Percentiles rank a stretch among this genome's conserved stretches.
phyloP scores from a whole-genome alignment of 1,139 yeast species.

The Kurtzmaniella quercitrusa region DNA sequence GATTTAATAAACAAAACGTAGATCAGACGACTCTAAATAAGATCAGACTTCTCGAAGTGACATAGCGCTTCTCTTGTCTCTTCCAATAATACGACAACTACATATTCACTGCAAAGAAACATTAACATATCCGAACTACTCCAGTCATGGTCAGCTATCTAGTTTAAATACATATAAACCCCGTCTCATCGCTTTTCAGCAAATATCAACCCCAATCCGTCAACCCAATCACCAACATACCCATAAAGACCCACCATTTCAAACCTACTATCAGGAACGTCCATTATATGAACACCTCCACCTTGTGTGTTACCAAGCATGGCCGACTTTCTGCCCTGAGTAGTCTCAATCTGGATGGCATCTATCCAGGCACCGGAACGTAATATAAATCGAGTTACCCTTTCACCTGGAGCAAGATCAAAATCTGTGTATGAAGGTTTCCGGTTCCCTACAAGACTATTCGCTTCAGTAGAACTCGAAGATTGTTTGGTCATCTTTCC shows the following conservation, averaged over 20 bases:
- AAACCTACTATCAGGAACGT: constrained; percentile 53
- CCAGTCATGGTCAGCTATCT: too few relatives aligned
- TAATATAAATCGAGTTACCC: constrained; percentile 53
- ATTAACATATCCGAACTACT: too few relatives aligned
- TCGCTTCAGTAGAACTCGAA: constrained; percentile 10
- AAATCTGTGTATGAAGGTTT: constrained; percentile 58
- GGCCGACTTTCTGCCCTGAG: constrained; percentile 46
- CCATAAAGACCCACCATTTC: constrained; percentile 68
- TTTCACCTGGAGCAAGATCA: constrained; percentile 52
- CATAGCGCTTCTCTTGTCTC: too few relatives aligned
- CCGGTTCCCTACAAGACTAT: constrained; percentile 52
- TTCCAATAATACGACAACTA: too few relatives aligned
- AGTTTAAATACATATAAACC: too few relatives aligned
- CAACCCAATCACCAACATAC: constrained; percentile 61
- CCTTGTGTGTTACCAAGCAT: constrained; percentile 64
- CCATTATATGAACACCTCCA: constrained; percentile 58
- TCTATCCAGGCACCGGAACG: constrained; percentile 89
- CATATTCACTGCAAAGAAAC: too few relatives aligned
- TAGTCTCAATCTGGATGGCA: constrained; percentile 65
- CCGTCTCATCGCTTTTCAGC: constrained; percentile 10
- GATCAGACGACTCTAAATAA: too few relatives aligned
- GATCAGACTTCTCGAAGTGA: too few relatives aligned
- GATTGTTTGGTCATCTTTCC: constrained; percentile 9
- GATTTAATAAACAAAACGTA: too few relatives aligned
- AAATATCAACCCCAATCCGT: constrained; percentile 66